Evolutionary conservation across 129 eudicot species (phyloP), one percentile per base, ranked within the genome.

Genomic region (Erigeron canadensis): DNA sequence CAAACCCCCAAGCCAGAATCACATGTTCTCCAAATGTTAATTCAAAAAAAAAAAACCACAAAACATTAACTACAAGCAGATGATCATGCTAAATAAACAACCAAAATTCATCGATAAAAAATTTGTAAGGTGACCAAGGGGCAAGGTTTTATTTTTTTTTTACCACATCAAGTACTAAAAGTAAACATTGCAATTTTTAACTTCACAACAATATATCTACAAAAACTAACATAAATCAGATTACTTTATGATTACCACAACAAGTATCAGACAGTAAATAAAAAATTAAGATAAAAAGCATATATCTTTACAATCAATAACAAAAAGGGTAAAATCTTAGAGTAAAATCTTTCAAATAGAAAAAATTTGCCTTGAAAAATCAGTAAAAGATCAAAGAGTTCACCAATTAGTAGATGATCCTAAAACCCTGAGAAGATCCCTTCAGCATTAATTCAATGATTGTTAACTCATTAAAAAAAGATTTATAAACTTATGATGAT

Each of bases 361-460:
- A 45, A 45, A 68, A 41, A 16, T 5, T 2, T 75, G 66, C 80
- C 80, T 75, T 67, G 28, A 34, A 61, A 39, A 72, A 23, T 51
- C 50, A 73, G 70, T 39, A 74, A 54, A 74, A 46, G 13, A 22
- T 64, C n/a, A 23, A 10, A 48, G 15, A 67, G 58, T 73, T 48
- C 8, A n/a, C 48, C 64, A 62, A 42, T 8, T 62, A n/a, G 13
- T 1, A 63, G 76, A 12, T 50, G 71, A 59, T 57, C 58, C 67
- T 67, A 76, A 76, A 70, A 53, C 65, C 50, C 57, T 70, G 62
- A 28, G 1, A 28, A 62, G 81, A 77, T 77, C 77, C 23, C 12
- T 63, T 63, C 61, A 70, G 41, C 67, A 70, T 77, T 77, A 75
- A 55, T 65, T 65, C 66, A 77, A 53, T 64, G 50, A 63, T 11